Conservation (phyloP, 1,284 basidiomycete species). For the Athelia psychrophila region DNA sequence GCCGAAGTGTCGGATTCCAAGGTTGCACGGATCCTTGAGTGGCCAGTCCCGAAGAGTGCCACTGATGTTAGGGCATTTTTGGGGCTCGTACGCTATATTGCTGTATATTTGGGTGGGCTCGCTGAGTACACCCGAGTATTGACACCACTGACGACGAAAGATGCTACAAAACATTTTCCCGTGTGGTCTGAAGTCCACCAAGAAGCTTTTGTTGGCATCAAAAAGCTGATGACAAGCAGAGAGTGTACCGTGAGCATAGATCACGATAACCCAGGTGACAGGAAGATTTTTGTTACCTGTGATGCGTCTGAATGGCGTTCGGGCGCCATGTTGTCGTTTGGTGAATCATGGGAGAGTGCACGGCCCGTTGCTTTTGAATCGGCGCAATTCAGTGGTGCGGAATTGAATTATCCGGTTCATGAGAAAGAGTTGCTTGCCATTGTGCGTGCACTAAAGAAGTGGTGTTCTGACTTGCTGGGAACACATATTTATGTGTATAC, state of each 20-base stretch:
- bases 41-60: constrained; percentile 10
- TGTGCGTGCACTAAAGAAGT: constrained; percentile 5
- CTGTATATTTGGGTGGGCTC: constrained; percentile 10
- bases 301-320: constrained; percentile 21
- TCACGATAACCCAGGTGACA: constrained; percentile 11
- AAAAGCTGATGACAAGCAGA: constrained; percentile 7
- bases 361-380: constrained; percentile 13
- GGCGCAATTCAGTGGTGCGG: constrained; percentile 11
- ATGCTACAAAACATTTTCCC: too few species aligned
- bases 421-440: constrained; percentile 5
- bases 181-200: too few species aligned
- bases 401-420: constrained; percentile 6
- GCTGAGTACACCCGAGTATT: constrained; percentile 10
- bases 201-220: constrained; percentile 17
- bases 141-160: constrained; percentile 13
- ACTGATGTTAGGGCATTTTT: constrained; percentile 14
- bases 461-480: neutral
- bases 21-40: constrained; percentile 12
- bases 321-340: constrained; percentile 19
- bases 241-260: constrained; percentile 8
- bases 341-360: constrained; percentile 11
- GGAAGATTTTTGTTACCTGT: constrained; percentile 22
- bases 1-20: constrained; percentile 18
- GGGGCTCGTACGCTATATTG: constrained; percentile 19
- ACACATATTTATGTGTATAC: neutral